Percentiles rank a stretch among this genome's conserved stretches.
phyloP scores from a whole-genome alignment of 176 grass and related monocot genomes.

The Luzula sylvatica region DNA sequence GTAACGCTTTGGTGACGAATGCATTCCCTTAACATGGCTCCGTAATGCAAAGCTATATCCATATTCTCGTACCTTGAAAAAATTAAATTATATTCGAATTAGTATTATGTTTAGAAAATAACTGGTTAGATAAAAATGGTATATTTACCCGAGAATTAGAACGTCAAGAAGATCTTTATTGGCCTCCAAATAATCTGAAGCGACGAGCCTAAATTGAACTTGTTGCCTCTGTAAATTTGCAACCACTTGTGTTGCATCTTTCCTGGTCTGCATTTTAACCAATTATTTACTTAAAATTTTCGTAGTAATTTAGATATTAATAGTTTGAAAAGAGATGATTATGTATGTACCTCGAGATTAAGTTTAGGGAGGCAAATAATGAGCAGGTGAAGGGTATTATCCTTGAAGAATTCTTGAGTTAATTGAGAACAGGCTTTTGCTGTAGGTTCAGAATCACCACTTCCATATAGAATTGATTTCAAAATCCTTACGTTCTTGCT shows the following conservation, averaged over 20 bases:
- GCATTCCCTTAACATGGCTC: conserved; percentile 94
- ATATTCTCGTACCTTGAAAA: conserved; percentile 98
- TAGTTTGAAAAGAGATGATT: too few species aligned
- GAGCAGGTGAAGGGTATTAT: conserved; percentile 80
- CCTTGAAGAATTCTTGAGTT: conserved; percentile 94
- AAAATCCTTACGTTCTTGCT: conserved; percentile 94
- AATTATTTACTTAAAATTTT: background rate
- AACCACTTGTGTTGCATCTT: conserved; percentile 25
- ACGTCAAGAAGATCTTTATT: conserved; percentile 24
- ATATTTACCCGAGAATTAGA: conserved; percentile 21
- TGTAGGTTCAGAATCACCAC: conserved; percentile 71
- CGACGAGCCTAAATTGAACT: conserved; percentile 14
- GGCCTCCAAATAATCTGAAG: conserved; percentile 17
- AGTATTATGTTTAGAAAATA: too few species aligned
- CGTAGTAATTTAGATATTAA: too few species aligned
- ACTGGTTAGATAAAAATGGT: too few species aligned
- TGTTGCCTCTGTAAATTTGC: conserved; percentile 21
- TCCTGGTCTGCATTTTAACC: conserved; percentile 8
- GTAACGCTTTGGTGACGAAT: conserved; percentile 98
- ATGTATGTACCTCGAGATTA: conserved; percentile 61
- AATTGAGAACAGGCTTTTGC: conserved; percentile 73
- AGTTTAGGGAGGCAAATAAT: conserved; percentile 85
- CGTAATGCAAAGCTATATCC: conserved; percentile 96
- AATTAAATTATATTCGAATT: too few species aligned
- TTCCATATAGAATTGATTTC: conserved; percentile 90